A percentile compares a stretch with the other conserved stretches of the same genome.
phyloP scores from a whole-genome alignment of 2,329 filamentous ascomycete species.

The Hypocreales sp. region DNA sequence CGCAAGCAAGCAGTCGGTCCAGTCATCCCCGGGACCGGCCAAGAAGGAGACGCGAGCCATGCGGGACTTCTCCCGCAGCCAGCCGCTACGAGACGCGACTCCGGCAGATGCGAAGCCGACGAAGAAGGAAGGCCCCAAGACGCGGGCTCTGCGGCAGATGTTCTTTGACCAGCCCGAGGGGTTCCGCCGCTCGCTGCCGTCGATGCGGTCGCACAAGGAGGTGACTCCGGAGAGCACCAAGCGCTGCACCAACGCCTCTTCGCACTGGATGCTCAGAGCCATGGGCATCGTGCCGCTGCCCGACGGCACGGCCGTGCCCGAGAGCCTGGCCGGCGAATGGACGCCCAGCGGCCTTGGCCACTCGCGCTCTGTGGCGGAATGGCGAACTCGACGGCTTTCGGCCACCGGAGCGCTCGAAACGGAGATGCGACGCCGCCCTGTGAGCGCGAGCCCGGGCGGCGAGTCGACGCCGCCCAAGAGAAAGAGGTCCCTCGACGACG shows the following conservation, averaged over 20 bases:
- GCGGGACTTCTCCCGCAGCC: constrained; percentile 9
- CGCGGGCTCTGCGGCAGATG: constrained; percentile 19
- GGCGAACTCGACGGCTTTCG: constrained; percentile 1
- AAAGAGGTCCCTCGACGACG: too few relatives aligned
- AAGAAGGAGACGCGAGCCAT: constrained; percentile 11
- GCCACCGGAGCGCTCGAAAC: constrained; percentile 1
- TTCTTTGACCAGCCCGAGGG: constrained; percentile 13
- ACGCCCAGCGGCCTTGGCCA: constrained; percentile 1
- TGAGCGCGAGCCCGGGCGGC: background rate
- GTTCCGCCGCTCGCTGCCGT: constrained; percentile 25
- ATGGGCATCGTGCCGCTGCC: constrained; percentile 37
- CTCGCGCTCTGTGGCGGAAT: constrained; percentile 1
- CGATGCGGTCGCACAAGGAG: constrained; percentile 9
- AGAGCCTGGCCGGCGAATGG: constrained; percentile 31
- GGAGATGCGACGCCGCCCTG: constrained; percentile 3
- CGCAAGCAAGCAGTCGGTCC: constrained; percentile 4
- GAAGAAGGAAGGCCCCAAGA: constrained; percentile 15
- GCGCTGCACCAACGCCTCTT: constrained; percentile 22
- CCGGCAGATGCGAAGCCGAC: constrained; percentile 4
- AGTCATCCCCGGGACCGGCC: constrained; percentile 5
- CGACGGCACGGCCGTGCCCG: constrained; percentile 36
- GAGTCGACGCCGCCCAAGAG: background rate
- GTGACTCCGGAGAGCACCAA: constrained; percentile 10
- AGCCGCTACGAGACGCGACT: too few relatives aligned
- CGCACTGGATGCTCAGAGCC: constrained; percentile 30